These are phyloP conservation scores for Biscogniauxia sp. DNA, from an alignment of 2,329 filamentous ascomycete genomes.

Conservation along the genomic window DNA sequence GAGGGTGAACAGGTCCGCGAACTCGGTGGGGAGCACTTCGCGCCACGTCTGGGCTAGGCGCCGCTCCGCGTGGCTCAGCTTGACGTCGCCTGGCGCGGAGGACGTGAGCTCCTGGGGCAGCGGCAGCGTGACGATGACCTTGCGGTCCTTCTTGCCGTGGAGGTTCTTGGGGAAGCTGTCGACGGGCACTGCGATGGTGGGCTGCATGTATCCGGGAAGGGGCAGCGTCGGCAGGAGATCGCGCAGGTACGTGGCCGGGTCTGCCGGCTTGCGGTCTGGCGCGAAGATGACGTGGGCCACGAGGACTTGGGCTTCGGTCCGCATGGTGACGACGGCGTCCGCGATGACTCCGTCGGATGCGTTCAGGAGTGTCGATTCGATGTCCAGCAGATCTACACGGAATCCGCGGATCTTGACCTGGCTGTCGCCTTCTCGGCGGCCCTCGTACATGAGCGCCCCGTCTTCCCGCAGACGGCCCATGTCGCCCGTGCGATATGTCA, in stretches of 20 bases:
- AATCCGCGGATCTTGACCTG: conserved; percentile 41
- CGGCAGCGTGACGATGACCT: conserved; percentile 21
- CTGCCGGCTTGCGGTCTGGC: neutral
- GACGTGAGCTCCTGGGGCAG: conserved; percentile 17
- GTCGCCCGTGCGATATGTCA: conserved; percentile 7
- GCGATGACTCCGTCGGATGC: conserved; percentile 12
- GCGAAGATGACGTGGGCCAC: conserved; percentile 17
- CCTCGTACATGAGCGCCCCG: neutral
- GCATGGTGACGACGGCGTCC: conserved; percentile 19
- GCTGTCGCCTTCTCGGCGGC: conserved; percentile 36
- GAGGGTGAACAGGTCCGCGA: neutral
- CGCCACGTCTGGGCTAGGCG: conserved; percentile 3
- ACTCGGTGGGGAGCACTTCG: conserved; percentile 1
- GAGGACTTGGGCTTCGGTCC: conserved; percentile 3
- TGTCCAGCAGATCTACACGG: conserved; percentile 41
- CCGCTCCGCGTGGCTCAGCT: neutral
- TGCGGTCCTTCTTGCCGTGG: conserved; percentile 33
- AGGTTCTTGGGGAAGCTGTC: conserved; percentile 27
- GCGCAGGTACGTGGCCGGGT: conserved; percentile 7
- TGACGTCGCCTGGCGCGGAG: neutral
- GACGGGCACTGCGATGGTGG: conserved; percentile 24
- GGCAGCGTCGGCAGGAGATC: conserved; percentile 13
- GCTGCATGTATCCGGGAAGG: conserved; percentile 35
- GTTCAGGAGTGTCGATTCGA: conserved; percentile 23
- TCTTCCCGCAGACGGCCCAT: neutral